Evolutionary conservation across 2,329 filamentous ascomycete genomes (phyloP), one percentile per base, ranked within the genome.

Genomic region (Penicillium psychrosexuale): DNA sequence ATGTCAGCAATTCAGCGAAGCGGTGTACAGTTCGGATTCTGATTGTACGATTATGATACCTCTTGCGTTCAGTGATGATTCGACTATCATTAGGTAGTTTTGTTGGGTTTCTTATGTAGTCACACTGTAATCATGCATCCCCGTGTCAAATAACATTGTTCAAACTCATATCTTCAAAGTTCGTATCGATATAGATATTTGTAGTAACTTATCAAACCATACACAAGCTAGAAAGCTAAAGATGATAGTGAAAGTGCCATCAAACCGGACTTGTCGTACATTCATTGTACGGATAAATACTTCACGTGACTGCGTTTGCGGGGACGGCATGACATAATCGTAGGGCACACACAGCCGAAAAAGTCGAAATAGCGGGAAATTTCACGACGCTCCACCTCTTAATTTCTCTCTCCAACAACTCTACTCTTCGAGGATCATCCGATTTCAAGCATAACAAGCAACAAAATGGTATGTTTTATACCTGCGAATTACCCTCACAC

Each of bases 371-470:
- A 63, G 59, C 60, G 61, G 59, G 55, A 59, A 60, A 59, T 51
- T 61, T 58, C 51, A 49, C 48, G 49, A 45, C 57, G 46, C 48
- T 56, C 57, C 62, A 60, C 38, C 51, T 58, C 51, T 53, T 49
- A 42, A 62, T 59, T 52, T 59, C 50, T 60, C 67, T 60, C 64
- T 62, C 56, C 57, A 58, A 57, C 57, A 66, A 58, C 57, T 52
- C 57, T 52, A 59, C 77, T 80, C 78, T 80, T 80, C 76, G 78
- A 80, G 78, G 78, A 80, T 75, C 74, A 76, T 78, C 77, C 77
- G 78, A 78, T 78, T 47, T 76, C 71, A 71, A 67, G 63, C 64
- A 68, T 60, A 64, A 66, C 52, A 67, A 62, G 57, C 56, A 63
- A 65, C 72, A 77, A 77, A 74, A 80, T 80, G 78, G 78, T 80